phyloP scores from a whole-genome alignment of 73 alveolate genomes.

The Paramecium tetraurelia region DNA sequence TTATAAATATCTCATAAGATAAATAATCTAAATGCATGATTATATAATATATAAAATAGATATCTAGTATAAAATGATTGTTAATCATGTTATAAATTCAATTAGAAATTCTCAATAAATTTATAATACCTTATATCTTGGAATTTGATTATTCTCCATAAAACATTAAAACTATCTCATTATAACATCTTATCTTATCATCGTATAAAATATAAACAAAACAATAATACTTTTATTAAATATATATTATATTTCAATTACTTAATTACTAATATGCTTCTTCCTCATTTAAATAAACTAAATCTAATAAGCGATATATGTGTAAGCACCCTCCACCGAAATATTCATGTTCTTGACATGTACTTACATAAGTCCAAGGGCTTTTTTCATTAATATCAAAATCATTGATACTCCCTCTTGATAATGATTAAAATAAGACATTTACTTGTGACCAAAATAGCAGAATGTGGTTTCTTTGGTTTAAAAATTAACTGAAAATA shows the following conservation, averaged over 20 bases:
- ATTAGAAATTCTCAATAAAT: no score
- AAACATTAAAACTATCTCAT: background rate
- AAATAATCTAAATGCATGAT: no score
- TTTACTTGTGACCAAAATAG: slow-evolving; percentile 56
- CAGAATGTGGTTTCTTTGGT: slow-evolving; percentile 46
- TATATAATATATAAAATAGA: no score
- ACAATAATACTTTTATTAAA: background rate
- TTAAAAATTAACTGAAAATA: slow-evolving; percentile 31
- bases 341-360: slow-evolving; percentile 49
- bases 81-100: no score
- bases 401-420: slow-evolving; percentile 54
- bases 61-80: no score
- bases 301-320: slow-evolving; percentile 51
- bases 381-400: slow-evolving; percentile 53
- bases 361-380: slow-evolving; percentile 62
- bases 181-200: no score
- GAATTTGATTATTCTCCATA: no score
- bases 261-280: slow-evolving; percentile 25
- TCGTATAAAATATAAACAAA: no score
- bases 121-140: no score
- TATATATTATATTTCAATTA: background rate
- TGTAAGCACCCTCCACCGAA: slow-evolving; percentile 60
- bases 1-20: no score
- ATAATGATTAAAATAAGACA: background rate
- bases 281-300: slow-evolving; percentile 42